These are phyloP conservation scores for Pichia membranifaciens DNA, from an alignment of 805 yeast genomes.

Conservation along the genomic window DNA sequence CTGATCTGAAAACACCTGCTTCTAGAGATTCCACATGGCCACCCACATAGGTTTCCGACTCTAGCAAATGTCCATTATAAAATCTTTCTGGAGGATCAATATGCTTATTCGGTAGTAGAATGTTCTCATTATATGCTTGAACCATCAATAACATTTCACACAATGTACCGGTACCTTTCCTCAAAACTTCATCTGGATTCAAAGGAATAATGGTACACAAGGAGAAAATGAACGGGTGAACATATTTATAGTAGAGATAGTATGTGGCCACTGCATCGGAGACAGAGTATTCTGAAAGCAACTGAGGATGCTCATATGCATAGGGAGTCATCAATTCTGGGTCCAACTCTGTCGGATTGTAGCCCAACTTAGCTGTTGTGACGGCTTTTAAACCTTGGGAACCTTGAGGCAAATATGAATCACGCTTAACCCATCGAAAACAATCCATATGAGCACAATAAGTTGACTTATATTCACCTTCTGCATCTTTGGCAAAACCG, in stretches of 20 bases:
- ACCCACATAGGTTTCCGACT: conserved; percentile 96
- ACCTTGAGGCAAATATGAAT: conserved; percentile 95
- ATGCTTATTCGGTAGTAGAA: conserved; percentile 88
- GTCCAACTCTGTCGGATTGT: conserved; percentile 92
- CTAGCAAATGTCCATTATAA: conserved; percentile 88
- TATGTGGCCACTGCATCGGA: conserved; percentile 99
- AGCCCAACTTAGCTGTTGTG: conserved; percentile 90
- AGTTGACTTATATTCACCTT: conserved; percentile 87
- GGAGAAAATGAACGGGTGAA: conserved; percentile 94
- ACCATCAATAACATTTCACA: conserved; percentile 98
- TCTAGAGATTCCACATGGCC: conserved; percentile 98
- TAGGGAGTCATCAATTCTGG: conserved; percentile 98
- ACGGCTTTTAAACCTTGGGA: conserved; percentile 98
- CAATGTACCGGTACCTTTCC: conserved; percentile 97
- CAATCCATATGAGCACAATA: conserved; percentile 98
- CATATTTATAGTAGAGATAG: conserved; percentile 91
- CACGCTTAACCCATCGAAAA: conserved; percentile 96
- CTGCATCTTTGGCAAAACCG: conserved; percentile 85
- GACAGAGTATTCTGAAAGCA: conserved; percentile 91
- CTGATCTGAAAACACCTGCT: conserved; percentile 96
- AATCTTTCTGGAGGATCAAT: conserved; percentile 91
- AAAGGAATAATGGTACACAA: conserved; percentile 92
- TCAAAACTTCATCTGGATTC: conserved; percentile 90
- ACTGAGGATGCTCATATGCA: conserved; percentile 90
- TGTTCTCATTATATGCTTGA: conserved; percentile 76